Evolutionary conservation across 495 filamentous ascomycete genomes (phyloP).

Genomic region (Penicillium salamii): DNA sequence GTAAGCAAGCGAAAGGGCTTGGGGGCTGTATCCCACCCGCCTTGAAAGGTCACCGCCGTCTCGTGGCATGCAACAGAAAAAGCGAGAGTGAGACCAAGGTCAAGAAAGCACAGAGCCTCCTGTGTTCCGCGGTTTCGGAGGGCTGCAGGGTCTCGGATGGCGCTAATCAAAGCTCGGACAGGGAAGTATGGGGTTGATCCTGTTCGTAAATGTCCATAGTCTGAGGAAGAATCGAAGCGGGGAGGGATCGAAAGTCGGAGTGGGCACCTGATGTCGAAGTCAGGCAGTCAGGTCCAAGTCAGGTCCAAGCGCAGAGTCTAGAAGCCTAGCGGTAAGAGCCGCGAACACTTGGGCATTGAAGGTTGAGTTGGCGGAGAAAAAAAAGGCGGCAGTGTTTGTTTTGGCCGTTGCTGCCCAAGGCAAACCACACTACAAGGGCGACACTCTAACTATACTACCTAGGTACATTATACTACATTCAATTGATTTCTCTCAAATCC

Average conservation of each 20-base stretch:
- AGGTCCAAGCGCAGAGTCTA: constrained; percentile 16
- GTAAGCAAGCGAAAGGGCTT: not conserved
- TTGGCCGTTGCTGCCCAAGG: constrained; percentile 30
- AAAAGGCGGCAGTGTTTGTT: constrained; percentile 26
- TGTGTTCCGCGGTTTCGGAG: constrained; percentile 13
- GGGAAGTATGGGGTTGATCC: constrained; percentile 5
- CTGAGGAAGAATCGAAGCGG: constrained; percentile 4
- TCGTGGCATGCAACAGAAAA: not conserved
- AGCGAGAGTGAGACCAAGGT: not conserved
- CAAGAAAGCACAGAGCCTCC: constrained; percentile 8
- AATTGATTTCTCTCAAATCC: not conserved
- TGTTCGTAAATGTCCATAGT: constrained; percentile 6
- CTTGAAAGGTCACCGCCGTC: not conserved
- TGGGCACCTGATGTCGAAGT: constrained; percentile 31
- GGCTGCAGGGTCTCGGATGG: constrained; percentile 15
- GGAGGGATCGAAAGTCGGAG: constrained; percentile 14
- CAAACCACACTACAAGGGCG: constrained; percentile 5
- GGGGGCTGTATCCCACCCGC: not conserved
- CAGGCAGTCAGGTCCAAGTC: constrained; percentile 30
- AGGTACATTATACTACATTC: not conserved
- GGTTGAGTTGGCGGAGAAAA: constrained; percentile 5
- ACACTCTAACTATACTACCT: not conserved
- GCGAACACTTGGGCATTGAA: constrained; percentile 9
- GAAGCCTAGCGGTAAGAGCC: constrained; percentile 14
- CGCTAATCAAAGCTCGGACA: constrained; percentile 16